Evolutionary conservation across 345 rosid species (phyloP), one percentile per base, ranked within the genome.

Genomic region (Sonneratia alba): DNA sequence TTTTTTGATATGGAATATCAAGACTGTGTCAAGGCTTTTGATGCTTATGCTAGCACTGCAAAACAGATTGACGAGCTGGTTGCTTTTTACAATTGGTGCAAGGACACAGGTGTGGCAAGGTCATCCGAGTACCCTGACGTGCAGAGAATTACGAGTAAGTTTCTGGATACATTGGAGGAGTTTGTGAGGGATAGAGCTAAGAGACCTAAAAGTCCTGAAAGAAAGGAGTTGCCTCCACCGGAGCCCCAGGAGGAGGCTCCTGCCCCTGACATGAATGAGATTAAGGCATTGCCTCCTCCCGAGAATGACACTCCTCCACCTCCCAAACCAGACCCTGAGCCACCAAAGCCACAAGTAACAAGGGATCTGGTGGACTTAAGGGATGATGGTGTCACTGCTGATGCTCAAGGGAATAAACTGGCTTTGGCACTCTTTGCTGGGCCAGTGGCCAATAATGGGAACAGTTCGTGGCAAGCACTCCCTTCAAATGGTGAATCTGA

Each of bases 101-200:
- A 95, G 78, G 99, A 90, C 19, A 76, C 79, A 0, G 98, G 99
- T 4, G 79, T 92, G 40, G 97, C 94, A 22, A 85, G 99, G 65
- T 92, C 99, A 0, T 87, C 97, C 0, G 98, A 95, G 85, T 95
- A 85, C 65, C 98, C 98, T 0, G 97, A 92, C 61, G 94, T 95
- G 77, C 97, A 92, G 83, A 88, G 86, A 74, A 95, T 95, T 61
- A 90, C 96, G 0, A 84, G 83, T 55, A 90, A 90, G 80, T 77
- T 90, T 76, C 77, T 95, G 85, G 96, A 82, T 74, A 89, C 97
- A 1, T 83, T 92, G 64, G 97, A 92, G 66, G 98, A 84, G 73
- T 92, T 90, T 77, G 79, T 95, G 75, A 92, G 88, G 82, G 99
- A 86, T 42, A 85, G 86, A 68, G 82, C 92, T 0, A 92, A 89